A percentile compares a stretch with the other conserved stretches of the same genome.
Conservation (phyloP, 768 basidiomycete species). For the Cytidiella melzeri region DNA sequence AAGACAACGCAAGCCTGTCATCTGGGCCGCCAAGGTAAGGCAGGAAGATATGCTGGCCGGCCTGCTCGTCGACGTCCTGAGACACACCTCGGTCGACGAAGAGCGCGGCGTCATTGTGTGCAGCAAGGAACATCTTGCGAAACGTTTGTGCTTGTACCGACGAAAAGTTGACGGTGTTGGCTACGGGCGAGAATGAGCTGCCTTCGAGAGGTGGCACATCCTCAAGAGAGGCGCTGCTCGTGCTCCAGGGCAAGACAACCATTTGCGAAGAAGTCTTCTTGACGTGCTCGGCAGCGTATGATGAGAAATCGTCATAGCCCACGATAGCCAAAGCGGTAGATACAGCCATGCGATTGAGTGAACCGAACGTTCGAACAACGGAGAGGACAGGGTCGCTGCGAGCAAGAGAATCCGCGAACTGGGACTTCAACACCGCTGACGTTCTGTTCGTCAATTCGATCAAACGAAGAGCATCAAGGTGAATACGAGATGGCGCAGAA, state of each 20-base stretch:
- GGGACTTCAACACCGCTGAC: conserved; percentile 79
- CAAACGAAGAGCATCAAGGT: conserved; percentile 75
- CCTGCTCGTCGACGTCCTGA: conserved; percentile 18
- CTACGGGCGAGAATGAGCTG: conserved; percentile 9
- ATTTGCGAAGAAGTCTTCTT: conserved; percentile 56
- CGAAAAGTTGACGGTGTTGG: conserved; percentile 61
- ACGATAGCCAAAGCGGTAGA: conserved; percentile 72
- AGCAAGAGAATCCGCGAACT: conserved; percentile 65
- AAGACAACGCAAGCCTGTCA: conserved; percentile 76
- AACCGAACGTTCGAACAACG: conserved; percentile 73
- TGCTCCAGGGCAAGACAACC: conserved; percentile 81
- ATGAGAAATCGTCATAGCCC: conserved; percentile 64
- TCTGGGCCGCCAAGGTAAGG: conserved; percentile 96
- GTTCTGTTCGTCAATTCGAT: conserved; percentile 88
- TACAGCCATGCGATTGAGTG: conserved; percentile 61
- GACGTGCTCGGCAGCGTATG: conserved; percentile 57
- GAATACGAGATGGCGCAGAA: conserved; percentile 18
- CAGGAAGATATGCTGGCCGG: conserved; percentile 62
- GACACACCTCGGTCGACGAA: conserved; percentile 72
- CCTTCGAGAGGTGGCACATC: neutral
- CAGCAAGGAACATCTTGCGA: conserved; percentile 70
- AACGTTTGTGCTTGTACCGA: conserved; percentile 66
- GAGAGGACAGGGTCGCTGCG: conserved; percentile 66
- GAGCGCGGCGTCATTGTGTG: conserved; percentile 72
- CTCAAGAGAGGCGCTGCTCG: conserved; percentile 2